Base-by-base conservation (phyloP, 73 alveolate genomes). In the Paramecium pentaurelia region DNA sequence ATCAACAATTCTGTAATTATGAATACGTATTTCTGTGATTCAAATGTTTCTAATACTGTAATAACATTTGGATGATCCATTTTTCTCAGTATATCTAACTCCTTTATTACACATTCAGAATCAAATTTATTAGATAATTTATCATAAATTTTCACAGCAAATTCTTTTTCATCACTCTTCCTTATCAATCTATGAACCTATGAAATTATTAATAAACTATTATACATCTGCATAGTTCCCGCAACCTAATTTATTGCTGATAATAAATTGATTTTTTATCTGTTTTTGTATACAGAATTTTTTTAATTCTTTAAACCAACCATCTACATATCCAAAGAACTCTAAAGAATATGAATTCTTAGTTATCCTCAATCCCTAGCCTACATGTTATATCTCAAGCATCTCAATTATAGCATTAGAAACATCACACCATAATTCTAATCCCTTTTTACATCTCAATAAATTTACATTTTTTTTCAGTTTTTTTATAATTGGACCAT, bases 1-100 rank as follows among this genome's bases (percentile, higher is more conserved):
- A 34, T 64, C 12, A 64, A 6, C 16, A 64, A 3, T 64, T 64
- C 84, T 1, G 84, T 32, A 14, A 64, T 9, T 32, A 64, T 64
- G 84, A 64, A 64, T 64, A 64, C 0, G 28, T 64, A 64, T 64
- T 64, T 64, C 10, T 32, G 4, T 4, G 84, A 64, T 64, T 64
- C 84, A 34, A 64, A 64, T 3, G 87, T 73, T 10, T 73, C 87
- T 14, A 37, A 38, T 16, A 73, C 47, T 73, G 60, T 73, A 4
- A 73, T 73, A 11, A 73, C 60, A 37, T 73, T 73, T 73, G 87
- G 87, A 38, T 73, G 87, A 36, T 73, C 87, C 87, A 73, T 73
- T 73, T 28, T 64, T 64, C 84, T 28, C 16, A 64, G 47, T 11
- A 64, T 64, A 1, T 64, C 84, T 32, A 64, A n/a, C 11, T 64